These are phyloP conservation scores for Zygnema circumcarinatum DNA, from an alignment of 139 green algal species.

Conservation along the genomic window DNA sequence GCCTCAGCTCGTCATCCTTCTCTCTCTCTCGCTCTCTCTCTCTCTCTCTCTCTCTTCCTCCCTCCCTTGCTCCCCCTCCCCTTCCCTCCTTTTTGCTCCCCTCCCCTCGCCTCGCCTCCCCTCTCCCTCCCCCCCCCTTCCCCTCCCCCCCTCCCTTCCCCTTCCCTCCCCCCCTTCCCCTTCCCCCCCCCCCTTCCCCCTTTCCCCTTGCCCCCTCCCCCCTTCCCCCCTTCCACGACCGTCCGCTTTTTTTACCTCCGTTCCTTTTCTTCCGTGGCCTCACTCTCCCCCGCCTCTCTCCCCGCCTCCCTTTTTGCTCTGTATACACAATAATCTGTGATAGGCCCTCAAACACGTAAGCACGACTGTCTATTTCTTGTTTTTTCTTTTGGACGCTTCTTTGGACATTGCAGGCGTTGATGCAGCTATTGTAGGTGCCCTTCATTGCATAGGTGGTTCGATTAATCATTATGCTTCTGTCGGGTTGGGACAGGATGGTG, in stretches of 20 bases:
- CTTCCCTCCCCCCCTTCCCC: neutral
- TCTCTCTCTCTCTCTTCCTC: neutral
- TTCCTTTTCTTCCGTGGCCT: neutral
- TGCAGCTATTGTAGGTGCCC: neutral
- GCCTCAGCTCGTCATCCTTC: neutral
- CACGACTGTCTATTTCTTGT: neutral
- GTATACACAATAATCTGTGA: neutral
- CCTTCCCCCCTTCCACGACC: neutral
- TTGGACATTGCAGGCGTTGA: neutral
- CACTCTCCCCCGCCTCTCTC: neutral
- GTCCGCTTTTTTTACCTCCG: neutral
- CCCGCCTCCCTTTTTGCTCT: no score
- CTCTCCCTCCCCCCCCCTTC: neutral
- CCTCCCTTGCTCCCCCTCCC: neutral
- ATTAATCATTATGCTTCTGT: no score
- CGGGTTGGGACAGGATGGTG: no score
- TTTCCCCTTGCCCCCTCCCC: constrained; percentile 1
- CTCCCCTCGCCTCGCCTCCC: neutral
- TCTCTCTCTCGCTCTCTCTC: neutral
- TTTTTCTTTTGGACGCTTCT: neutral
- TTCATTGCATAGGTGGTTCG: no score
- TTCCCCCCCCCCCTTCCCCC: neutral
- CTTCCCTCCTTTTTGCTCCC: neutral
- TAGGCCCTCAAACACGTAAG: neutral
- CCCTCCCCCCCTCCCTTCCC: neutral